Percentiles rank a stretch among this genome's conserved stretches.
Conservation (phyloP, 2,329 filamentous ascomycete genomes). For the Stemphylium vesicarium region DNA sequence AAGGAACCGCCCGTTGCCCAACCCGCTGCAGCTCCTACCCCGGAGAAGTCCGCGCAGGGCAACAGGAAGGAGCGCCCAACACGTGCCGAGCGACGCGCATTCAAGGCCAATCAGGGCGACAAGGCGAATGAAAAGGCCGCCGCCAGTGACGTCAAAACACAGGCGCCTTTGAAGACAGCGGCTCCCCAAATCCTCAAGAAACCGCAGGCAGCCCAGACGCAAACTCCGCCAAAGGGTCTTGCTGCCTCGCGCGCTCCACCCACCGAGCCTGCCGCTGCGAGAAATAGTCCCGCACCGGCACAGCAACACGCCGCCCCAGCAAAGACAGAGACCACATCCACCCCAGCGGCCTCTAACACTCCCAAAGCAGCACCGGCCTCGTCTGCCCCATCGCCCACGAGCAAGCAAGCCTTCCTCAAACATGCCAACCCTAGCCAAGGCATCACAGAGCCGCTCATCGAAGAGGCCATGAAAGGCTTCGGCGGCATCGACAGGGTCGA, state of each 20-base stretch:
- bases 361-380: constrained; percentile 21
- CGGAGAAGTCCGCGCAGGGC: constrained; percentile 37
- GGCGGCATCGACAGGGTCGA: constrained; percentile 81
- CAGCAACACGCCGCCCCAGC: constrained; percentile 25
- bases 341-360: constrained; percentile 4
- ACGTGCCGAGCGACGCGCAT: constrained; percentile 47
- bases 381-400: constrained; percentile 39
- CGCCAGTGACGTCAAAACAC: constrained; percentile 32
- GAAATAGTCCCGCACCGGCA: constrained; percentile 21
- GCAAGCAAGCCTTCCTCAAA: constrained; percentile 63
- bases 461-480: constrained; percentile 74
- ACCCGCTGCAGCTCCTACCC: constrained; percentile 15
- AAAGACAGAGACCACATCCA: constrained; percentile 21
- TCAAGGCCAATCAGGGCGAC: constrained; percentile 46
- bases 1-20: constrained; percentile 34
- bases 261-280: constrained; percentile 37
- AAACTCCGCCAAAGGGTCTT: constrained; percentile 39
- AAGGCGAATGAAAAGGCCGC: constrained; percentile 39
- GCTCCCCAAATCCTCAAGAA: constrained; percentile 51
- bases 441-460: constrained; percentile 81
- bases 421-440: constrained; percentile 83
- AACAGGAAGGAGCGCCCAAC: constrained; percentile 50
- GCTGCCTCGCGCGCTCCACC: constrained; percentile 37
- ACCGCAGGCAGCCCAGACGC: constrained; percentile 34
- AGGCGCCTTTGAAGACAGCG: constrained; percentile 32